Percentiles rank a stretch among this genome's conserved stretches.
These are phyloP conservation scores for Hypocreales sp. DNA, from an alignment of 2,329 filamentous ascomycete species.

Conservation along the genomic window DNA sequence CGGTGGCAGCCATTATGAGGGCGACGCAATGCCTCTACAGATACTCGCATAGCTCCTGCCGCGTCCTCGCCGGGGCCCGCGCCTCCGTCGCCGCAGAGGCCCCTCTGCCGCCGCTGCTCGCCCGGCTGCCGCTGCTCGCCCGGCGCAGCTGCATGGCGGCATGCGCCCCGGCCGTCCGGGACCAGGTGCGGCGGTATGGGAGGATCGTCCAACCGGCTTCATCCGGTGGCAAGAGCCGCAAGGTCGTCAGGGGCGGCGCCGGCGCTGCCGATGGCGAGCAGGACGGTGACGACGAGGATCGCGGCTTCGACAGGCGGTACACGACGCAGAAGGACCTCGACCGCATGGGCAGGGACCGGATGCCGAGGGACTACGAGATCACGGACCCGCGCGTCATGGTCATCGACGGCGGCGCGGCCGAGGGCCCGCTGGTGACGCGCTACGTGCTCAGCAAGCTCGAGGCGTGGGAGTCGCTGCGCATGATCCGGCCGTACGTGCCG, in stretches of 20 bases:
- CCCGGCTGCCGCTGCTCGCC: too few relatives aligned
- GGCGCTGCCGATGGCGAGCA: neutral
- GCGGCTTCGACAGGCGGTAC: conserved; percentile 17
- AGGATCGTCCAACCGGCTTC: too few relatives aligned
- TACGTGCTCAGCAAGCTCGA: conserved; percentile 25
- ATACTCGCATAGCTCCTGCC: conserved; percentile 28
- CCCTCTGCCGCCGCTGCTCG: too few relatives aligned
- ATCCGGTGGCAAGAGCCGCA: too few relatives aligned
- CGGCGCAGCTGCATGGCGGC: too few relatives aligned
- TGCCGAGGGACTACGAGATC: conserved; percentile 29
- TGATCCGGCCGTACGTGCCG: conserved; percentile 21
- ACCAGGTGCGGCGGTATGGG: too few relatives aligned
- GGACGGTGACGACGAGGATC: conserved; percentile 7
- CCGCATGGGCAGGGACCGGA: conserved; percentile 18
- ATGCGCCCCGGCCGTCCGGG: too few relatives aligned
- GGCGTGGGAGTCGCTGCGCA: conserved; percentile 22
- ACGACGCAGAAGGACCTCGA: conserved; percentile 17
- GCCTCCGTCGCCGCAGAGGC: neutral
- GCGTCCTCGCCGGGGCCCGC: conserved; percentile 25
- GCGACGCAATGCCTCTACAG: conserved; percentile 23
- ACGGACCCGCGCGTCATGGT: conserved; percentile 24
- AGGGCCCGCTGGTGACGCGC: conserved; percentile 20
- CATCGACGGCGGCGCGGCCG: conserved; percentile 21
- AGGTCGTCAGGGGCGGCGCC: too few relatives aligned
- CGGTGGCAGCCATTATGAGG: conserved; percentile 26